A percentile compares a stretch with the other conserved stretches of the same genome.
These are phyloP conservation scores for Mercurialis annua DNA, from an alignment of 345 rosid species.

Conservation along the genomic window DNA sequence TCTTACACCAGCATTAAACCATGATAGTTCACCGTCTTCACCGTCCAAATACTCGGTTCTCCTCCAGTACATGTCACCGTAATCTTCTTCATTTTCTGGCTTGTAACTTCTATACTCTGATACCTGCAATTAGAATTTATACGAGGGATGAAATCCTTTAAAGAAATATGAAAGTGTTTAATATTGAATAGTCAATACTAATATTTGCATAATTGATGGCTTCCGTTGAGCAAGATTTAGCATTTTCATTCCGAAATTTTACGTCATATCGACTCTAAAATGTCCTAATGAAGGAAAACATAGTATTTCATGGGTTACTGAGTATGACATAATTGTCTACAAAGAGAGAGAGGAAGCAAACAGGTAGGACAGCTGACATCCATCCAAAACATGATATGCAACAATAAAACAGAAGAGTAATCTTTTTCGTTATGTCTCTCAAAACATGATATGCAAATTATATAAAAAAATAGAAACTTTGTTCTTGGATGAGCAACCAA, in stretches of 20 bases:
- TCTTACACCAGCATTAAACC: slow-evolving; percentile 95
- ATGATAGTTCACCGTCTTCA: slow-evolving; percentile 88
- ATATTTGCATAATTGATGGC: neutral
- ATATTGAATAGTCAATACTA: too few species aligned
- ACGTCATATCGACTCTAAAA: neutral
- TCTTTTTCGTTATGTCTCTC: neutral
- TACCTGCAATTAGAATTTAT: slow-evolving; percentile 35
- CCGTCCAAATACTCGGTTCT: slow-evolving; percentile 55
- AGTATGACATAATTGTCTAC: neutral
- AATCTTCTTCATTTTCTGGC: slow-evolving; percentile 56
- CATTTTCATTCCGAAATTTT: neutral
- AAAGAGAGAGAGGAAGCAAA: neutral
- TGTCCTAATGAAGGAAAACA: neutral
- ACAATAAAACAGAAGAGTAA: too few species aligned
- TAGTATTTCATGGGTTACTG: neutral
- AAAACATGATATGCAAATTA: neutral
- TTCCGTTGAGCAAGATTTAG: neutral
- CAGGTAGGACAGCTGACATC: neutral
- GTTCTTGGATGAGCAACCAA: neutral
- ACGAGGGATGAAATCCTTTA: neutral
- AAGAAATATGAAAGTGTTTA: too few species aligned
- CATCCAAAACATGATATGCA: neutral
- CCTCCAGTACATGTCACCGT: slow-evolving; percentile 61
- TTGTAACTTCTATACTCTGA: slow-evolving; percentile 50
- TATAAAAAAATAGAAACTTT: neutral